Base-by-base conservation (phyloP, 495 filamentous ascomycete genomes). In the Podospora sp. region DNA sequence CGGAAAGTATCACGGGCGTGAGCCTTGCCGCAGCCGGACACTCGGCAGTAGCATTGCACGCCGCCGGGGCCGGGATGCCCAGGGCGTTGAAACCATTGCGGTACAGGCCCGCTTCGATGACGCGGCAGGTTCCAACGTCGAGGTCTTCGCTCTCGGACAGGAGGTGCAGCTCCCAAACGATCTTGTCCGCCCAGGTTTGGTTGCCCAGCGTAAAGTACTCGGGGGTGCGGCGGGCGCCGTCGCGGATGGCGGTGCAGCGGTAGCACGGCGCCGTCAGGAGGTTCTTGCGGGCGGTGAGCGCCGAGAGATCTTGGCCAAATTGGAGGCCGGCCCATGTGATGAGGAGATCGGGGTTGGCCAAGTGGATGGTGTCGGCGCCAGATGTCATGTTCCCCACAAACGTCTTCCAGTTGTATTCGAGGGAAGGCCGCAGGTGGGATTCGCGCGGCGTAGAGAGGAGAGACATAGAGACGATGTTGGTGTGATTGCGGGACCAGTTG, bases 261-360 rank as follows among this genome's bases (percentile, higher is more conserved):
- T 77, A 78, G 50, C 78, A 82, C 7, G 77, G 78, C 11, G 76
- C 77, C 14, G 80, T 78, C 33, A 72, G 69, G 6, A 85, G 73
- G 33, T 81, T 80, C 8, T 69, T 72, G 4, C 70, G 74, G 4
- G 78, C 75, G 6, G 82, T 79, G 21, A 86, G 78, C 6, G 83
- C 84, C 0, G 77, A 76, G 4, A 87, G 71, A 26, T 80, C 81
- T 24, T 81, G 78, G 63, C 84, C 84, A 66, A 79, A 87, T 70
- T 85, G 78, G 60, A 87, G 78, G 1, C 86, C 86, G 5, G 83
- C 84, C 75, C 86, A 83, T 35, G 82, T 82, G 66, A 88, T 83
- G 1, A 88, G 75, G 6, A 85, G 69, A 63, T 85, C 76, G 0
- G 82, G 79, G 66, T 86, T 87, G 1, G 82, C 81, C 0, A 66